Percentiles rank a stretch among this genome's conserved stretches.
Conservation (phyloP, 495 filamentous ascomycete species). For the Pyronema domesticum region DNA sequence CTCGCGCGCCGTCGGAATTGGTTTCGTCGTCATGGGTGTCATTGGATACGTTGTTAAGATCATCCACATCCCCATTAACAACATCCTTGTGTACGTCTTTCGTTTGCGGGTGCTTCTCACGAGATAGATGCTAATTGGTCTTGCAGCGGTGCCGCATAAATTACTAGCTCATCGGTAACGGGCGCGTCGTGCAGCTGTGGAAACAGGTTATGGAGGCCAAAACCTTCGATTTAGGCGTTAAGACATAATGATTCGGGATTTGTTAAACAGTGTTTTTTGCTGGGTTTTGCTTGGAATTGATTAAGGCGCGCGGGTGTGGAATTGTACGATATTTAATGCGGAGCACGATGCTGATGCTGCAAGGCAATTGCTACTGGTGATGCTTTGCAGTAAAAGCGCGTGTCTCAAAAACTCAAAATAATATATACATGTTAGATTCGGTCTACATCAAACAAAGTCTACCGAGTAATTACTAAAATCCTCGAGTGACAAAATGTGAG, state of each 20-base stretch:
- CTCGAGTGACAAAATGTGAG: no score
- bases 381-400: no score
- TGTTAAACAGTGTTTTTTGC: not conserved
- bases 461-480: no score
- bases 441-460: no score
- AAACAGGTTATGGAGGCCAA: not conserved
- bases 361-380: no score
- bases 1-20: slow-evolving; percentile 84
- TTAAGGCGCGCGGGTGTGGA: not conserved
- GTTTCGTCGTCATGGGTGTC: slow-evolving; percentile 69
- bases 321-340: slow-evolving; percentile 1
- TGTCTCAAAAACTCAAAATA: no score
- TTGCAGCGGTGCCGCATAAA: slow-evolving; percentile 18
- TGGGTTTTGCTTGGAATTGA: not conserved
- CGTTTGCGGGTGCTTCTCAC: not conserved
- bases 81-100: slow-evolving; percentile 44
- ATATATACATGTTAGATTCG: no score
- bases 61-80: slow-evolving; percentile 74
- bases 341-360: no score
- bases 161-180: not conserved
- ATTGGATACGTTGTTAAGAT: slow-evolving; percentile 92
- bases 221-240: not conserved
- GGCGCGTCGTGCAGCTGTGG: not conserved
- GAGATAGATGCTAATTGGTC: slow-evolving; percentile 5
- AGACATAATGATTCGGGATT: not conserved